These are phyloP conservation scores for Protomyces inundatus DNA, from an alignment of 1,139 yeast genomes.

Conservation along the genomic window DNA sequence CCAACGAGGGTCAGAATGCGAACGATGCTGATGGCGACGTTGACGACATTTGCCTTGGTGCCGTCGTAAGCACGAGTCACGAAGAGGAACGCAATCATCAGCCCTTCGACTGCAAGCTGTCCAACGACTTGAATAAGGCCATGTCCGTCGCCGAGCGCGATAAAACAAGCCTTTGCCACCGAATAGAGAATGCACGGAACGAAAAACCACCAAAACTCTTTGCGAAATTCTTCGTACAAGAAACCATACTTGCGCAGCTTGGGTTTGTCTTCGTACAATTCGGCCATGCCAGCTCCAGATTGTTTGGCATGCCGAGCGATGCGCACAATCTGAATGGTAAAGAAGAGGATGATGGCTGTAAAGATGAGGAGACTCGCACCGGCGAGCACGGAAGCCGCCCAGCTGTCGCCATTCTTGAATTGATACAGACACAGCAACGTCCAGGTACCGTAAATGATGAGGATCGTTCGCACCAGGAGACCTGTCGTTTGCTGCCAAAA, in stretches of 20 bases:
- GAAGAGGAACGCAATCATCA: constrained; percentile 32
- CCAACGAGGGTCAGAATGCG: constrained; percentile 36
- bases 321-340: constrained; percentile 35
- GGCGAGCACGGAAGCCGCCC: constrained; percentile 38
- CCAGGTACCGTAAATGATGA: constrained; percentile 39
- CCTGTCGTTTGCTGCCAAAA: constrained; percentile 34
- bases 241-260: constrained; percentile 38
- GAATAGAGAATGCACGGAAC: constrained; percentile 35
- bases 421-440: constrained; percentile 38
- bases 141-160: constrained; percentile 39
- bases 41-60: constrained; percentile 37
- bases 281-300: constrained; percentile 33
- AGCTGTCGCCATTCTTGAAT: constrained; percentile 38
- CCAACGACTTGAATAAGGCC: constrained; percentile 39
- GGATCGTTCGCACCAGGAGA: constrained; percentile 35
- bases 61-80: constrained; percentile 37
- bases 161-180: constrained; percentile 38
- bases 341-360: constrained; percentile 34
- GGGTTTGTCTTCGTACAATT: constrained; percentile 37
- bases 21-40: constrained; percentile 36
- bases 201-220: constrained; percentile 40
- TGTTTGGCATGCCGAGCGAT: constrained; percentile 35
- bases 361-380: constrained; percentile 37
- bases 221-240: constrained; percentile 38
- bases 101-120: constrained; percentile 36